Base-by-base conservation (phyloP, 2,329 filamentous ascomycete species). In the Penicillium decumbens region DNA sequence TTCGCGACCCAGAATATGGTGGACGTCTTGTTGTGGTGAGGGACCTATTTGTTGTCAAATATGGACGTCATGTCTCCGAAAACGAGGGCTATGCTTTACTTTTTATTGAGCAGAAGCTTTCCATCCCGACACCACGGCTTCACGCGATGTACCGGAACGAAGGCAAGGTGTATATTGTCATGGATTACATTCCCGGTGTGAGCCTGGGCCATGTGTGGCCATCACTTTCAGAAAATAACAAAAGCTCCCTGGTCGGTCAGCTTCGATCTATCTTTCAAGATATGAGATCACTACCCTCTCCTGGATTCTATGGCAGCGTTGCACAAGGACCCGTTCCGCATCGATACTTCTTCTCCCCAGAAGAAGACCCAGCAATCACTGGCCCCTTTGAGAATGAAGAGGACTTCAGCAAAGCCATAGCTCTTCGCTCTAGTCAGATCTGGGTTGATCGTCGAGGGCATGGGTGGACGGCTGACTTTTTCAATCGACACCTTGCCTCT, bases 61-160 rank as follows among this genome's bases (percentile, higher is more conserved):
- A 60, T 40, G 54, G 56, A 43, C 45, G 53, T 3, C 41, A 50
- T 46, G 49, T 60, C 35, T 47, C 49, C 24, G 54, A 60, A 49
- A 58, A 59, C 43, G 55, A 61, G 47, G 56, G 39, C 15, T 45
- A 59, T 53, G 47, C 58, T 56, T 45, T 59, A 37, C 41, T 58
- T 29, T 59, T 59, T 42, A 32, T 58, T 49, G 54, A 59, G 50
- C 8, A 54, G 35, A 35, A 24, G 13, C 57, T 58, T 41, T 37
- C 46, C 23, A 57, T 56, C 41, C n/a, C 54, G 47, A 55, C 49
- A 4, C 57, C 55, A 45, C 50, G 50, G 37, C 57, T 59, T 12
- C 55, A 56, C 45, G 53, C 57, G 27, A 59, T 59, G 57, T 57
- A 56, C 43, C 49, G 49, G 39, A 28, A 57, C 33, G 24, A 35